phyloP scores from a whole-genome alignment of 805 yeast genomes.

The Kregervanrija fluxuum region DNA sequence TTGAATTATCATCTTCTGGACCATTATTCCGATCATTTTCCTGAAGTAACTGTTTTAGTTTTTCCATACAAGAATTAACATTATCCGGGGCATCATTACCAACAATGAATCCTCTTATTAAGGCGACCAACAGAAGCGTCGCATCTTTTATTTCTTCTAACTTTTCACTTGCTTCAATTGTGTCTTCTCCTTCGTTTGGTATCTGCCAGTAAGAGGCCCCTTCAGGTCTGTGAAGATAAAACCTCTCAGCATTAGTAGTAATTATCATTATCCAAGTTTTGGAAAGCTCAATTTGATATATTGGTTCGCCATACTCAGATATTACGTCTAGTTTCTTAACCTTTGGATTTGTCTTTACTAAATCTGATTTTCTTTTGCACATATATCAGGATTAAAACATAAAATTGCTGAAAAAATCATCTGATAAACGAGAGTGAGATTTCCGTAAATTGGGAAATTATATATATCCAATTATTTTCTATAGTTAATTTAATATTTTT shows the following conservation, averaged over 20 bases:
- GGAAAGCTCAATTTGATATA: conserved; percentile 11
- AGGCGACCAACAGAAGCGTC: conserved; percentile 11
- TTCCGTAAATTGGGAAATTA: too few relatives aligned
- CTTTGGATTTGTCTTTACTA: too few relatives aligned
- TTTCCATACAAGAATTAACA: background rate
- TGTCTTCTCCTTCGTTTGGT: conserved; percentile 6
- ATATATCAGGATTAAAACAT: too few relatives aligned
- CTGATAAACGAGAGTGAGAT: too few relatives aligned
- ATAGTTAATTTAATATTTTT: too few relatives aligned
- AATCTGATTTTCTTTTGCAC: too few relatives aligned
- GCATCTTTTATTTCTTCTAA: conserved; percentile 7
- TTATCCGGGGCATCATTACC: background rate
- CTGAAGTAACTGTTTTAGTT: background rate
- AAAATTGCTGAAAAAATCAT: too few relatives aligned
- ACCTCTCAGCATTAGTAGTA: conserved; percentile 18
- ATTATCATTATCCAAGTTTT: conserved; percentile 18
- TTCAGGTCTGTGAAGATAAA: conserved; percentile 12
- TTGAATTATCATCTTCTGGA: background rate
- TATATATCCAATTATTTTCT: too few relatives aligned
- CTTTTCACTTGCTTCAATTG: conserved; percentile 4
- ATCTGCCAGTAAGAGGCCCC: conserved; percentile 20
- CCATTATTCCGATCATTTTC: background rate
- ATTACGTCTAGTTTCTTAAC: too few relatives aligned
- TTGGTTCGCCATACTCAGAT: background rate
- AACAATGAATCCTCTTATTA: conserved; percentile 11